phyloP scores from a whole-genome alignment of 495 filamentous ascomycete species.

The Daldinia concentrica region DNA sequence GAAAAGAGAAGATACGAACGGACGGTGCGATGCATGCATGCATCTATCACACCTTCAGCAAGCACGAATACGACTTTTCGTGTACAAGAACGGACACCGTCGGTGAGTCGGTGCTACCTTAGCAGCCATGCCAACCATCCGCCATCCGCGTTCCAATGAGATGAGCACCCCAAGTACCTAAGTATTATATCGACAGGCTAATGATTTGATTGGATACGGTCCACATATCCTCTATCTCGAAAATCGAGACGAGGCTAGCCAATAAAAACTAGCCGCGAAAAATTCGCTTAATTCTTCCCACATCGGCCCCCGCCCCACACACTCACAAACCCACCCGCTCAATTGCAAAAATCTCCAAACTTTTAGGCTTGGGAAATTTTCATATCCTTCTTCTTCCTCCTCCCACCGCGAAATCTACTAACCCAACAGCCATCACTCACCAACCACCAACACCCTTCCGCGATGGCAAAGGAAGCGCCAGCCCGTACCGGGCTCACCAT shows the following conservation, averaged over 20 bases:
- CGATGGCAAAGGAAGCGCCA: slow-evolving; percentile 54
- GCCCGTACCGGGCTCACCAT: slow-evolving; percentile 79
- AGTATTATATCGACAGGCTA: slow-evolving; percentile 8
- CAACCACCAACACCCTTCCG: slow-evolving; percentile 39
- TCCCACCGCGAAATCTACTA: slow-evolving; percentile 43
- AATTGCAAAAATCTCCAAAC: slow-evolving; percentile 39
- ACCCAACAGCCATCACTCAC: slow-evolving; percentile 33
- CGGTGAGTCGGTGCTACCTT: slow-evolving; percentile 21
- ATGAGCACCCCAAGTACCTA: slow-evolving; percentile 23
- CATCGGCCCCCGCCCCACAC: slow-evolving; percentile 26
- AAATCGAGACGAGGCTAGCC: slow-evolving; percentile 23
- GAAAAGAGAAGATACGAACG: not conserved
- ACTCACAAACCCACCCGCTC: slow-evolving; percentile 35
- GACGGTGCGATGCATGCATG: slow-evolving; percentile 12
- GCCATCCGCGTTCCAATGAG: not conserved
- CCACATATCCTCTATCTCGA: slow-evolving; percentile 7
- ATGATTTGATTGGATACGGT: slow-evolving; percentile 5
- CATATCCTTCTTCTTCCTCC: slow-evolving; percentile 17
- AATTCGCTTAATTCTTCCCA: slow-evolving; percentile 38
- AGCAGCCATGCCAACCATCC: slow-evolving; percentile 14
- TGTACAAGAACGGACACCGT: slow-evolving; percentile 11
- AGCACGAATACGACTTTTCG: slow-evolving; percentile 28
- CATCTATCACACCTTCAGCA: slow-evolving; percentile 14
- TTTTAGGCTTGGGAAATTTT: slow-evolving; percentile 27
- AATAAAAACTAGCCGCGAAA: slow-evolving; percentile 7